Base-by-base conservation (phyloP, 1,284 basidiomycete species). In the Cryptococcus amylolentus region DNA sequence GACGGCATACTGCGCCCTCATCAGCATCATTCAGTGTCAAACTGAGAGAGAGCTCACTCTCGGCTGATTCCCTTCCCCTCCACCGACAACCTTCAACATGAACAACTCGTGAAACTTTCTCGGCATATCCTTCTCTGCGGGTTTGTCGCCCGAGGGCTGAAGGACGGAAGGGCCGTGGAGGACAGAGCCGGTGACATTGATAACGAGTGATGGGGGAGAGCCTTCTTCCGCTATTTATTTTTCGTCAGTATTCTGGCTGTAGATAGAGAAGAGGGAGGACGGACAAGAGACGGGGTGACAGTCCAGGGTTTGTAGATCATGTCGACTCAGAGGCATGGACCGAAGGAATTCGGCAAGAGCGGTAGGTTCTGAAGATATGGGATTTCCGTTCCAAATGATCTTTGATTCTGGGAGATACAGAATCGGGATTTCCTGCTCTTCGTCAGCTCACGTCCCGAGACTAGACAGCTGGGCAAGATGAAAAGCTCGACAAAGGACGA, bases 51-150 rank as follows among this genome's bases (percentile, higher is more conserved):
- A 1, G 59, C 66, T 51, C 52, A 75, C 73, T 57, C 68, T 75
- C 0, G 73, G 73, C 55, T 73, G 73, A 63, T 66, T 70, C 26
- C 71, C 71, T 52, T 71, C 71, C 4, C 60, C 67, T 26, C 64
- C 63, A 43, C 69, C 71, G 18, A 64, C 55, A 7, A 68, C 69
- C 18, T 66, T 60, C 16, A 75, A 58, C 31, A 75, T 68, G 52
- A 75, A 75, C 53, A 75, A 66, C 59, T 75, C 71, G 56, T 72
- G 69, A 53, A 73, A 75, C 57, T 75, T 75, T 42, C 73, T 62
- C 26, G 73, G 71, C 48, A 65, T 53, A 52, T 73, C 68, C 41
- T 55, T 51, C 31, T 57, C 52, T 20, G 51, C 44, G 13, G 50
- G 51, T 5, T 53, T 49, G n/a, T 56, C 45, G 12, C 49, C 45